phyloP scores from a whole-genome alignment of 441 rosid species.

The Euphorbia celastroides region DNA sequence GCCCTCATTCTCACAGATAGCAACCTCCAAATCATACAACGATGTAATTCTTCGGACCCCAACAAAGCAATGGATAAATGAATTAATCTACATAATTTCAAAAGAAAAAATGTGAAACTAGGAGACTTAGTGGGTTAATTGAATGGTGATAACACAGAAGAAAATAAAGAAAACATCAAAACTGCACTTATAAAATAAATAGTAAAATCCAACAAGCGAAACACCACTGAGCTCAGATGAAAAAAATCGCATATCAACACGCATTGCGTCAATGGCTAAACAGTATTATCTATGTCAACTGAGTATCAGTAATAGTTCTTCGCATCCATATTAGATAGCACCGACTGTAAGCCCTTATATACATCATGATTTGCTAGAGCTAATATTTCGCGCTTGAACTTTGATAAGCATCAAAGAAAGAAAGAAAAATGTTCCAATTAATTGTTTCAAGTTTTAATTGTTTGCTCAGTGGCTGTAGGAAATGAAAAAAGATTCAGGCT shows the following conservation, averaged over 20 bases:
- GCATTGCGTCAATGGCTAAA: background rate
- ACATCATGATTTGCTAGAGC: background rate
- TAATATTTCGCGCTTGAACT: background rate
- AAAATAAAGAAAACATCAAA: background rate
- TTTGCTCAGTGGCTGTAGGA: background rate
- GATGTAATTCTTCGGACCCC: slow-evolving; percentile 71
- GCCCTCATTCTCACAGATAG: slow-evolving; percentile 72
- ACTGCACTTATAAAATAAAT: background rate
- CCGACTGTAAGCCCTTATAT: background rate
- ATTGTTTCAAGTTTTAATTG: background rate
- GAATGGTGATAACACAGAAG: background rate
- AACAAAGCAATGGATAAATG: slow-evolving; percentile 86
- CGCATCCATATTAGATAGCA: background rate
- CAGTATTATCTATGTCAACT: background rate
- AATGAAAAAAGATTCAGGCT: background rate
- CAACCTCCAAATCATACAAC: slow-evolving; percentile 77
- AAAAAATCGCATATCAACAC: background rate
- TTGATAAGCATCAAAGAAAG: background rate
- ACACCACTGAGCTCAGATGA: background rate
- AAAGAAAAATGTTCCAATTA: background rate
- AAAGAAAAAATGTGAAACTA: background rate
- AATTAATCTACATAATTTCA: slow-evolving; percentile 56
- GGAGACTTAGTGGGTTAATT: background rate
- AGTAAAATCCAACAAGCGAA: background rate
- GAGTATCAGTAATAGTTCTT: background rate